Evolutionary conservation across 2,329 filamentous ascomycete genomes (phyloP), one percentile per base, ranked within the genome.

Genomic region (Magnaporthales sp.): DNA sequence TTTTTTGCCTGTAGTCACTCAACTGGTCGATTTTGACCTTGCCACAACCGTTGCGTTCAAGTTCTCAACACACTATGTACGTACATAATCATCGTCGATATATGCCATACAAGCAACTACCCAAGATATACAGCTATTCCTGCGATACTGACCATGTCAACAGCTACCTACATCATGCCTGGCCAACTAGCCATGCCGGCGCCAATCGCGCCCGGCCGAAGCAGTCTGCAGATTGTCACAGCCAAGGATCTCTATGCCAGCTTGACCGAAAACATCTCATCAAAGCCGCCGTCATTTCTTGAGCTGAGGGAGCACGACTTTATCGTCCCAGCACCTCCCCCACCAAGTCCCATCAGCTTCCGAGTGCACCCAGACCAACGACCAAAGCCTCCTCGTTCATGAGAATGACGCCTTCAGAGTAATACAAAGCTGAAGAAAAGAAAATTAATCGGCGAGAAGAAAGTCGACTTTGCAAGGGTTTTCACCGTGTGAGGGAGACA

Each of bases 271-370:
- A 83, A 81, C 54, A 78, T 86, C 61, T 73, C 77, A 60, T 78
- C 79, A 67, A 79, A 80, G 70, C 56, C 56, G 56, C 56, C 56
- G 11, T 74, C 77, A 68, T 75, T 74, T 71, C 73, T 77, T 66
- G 75, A 77, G n/a, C 76, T 79, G 68, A 80, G 79, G 69, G 83
- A 86, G 71, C 78, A 84, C 67, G 86, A 89, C 75, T 89, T 88
- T 77, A 80, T 81, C 32, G 86, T 88, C 24, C 87, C 87, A n/a
- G 86, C 86, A 15, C 84, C 87, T 56, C 87, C 87, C 13, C 87
- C 87, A 24, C 86, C 87, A 13, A 87, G 84, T 70, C 87, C 87
- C 8, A 84, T 89, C 73, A 84, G 84, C 76, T 88, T 87, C 73
- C 81, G 84, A 19, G 64, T 66, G 54, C 51, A 66, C 31, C 75